These are phyloP conservation scores for Aspergillus viridinutans DNA, from an alignment of 2,329 filamentous ascomycete genomes.

Conservation along the genomic window DNA sequence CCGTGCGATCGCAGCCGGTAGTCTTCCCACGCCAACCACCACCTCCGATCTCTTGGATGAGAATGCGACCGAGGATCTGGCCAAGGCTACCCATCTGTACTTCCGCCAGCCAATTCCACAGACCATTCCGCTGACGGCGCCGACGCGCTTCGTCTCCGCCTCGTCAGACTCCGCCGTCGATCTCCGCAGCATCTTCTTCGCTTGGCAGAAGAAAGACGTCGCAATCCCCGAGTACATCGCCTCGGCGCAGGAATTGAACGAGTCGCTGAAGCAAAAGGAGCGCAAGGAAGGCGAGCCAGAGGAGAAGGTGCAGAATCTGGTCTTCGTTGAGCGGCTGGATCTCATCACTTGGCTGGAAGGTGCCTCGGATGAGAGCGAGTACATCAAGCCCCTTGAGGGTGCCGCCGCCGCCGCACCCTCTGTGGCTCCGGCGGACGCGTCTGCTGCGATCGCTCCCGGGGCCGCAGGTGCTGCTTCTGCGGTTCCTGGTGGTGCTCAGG, in stretches of 20 bases:
- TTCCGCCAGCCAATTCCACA: constrained; percentile 62
- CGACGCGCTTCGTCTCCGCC: constrained; percentile 84
- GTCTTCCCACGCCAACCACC: constrained; percentile 68
- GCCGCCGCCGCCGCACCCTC: constrained; percentile 44
- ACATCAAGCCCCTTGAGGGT: constrained; percentile 77
- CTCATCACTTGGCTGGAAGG: constrained; percentile 91
- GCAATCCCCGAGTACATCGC: constrained; percentile 89
- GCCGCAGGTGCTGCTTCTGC: constrained; percentile 41
- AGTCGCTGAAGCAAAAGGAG: constrained; percentile 55
- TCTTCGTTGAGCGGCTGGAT: constrained; percentile 87
- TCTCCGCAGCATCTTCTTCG: constrained; percentile 91
- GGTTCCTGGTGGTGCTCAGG: constrained; percentile 41
- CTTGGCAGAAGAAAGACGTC: constrained; percentile 89
- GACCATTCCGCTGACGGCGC: constrained; percentile 63
- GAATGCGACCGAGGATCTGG: constrained; percentile 59
- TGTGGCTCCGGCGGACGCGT: constrained; percentile 33
- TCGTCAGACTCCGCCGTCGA: constrained; percentile 66
- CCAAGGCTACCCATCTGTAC: constrained; percentile 72
- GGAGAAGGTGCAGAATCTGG: constrained; percentile 76
- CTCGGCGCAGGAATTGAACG: constrained; percentile 73
- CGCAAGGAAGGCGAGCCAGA: constrained; percentile 23
- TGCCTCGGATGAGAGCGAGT: constrained; percentile 84
- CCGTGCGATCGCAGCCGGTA: constrained; percentile 69
- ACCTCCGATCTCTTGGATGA: constrained; percentile 60
- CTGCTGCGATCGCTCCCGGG: constrained; percentile 49